Evolutionary conservation across 2,329 filamentous ascomycete genomes (phyloP).

Genomic region (Colletotrichum brevisporum): DNA sequence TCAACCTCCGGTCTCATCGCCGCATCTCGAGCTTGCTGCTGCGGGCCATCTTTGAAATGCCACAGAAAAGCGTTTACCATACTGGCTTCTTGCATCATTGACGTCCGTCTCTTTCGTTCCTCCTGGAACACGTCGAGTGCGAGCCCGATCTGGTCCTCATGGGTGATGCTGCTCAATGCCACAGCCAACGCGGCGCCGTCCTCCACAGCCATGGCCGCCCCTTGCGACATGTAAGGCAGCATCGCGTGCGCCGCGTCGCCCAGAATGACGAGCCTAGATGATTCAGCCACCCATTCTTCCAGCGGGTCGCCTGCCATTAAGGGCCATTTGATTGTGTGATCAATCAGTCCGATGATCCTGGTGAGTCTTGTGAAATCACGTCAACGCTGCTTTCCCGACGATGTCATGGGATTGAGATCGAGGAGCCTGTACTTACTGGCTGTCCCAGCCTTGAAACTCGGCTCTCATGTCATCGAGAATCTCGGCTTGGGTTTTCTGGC

Average conservation of each 20-base stretch:
- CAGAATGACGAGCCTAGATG: slow-evolving; percentile 69
- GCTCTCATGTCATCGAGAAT: slow-evolving; percentile 51
- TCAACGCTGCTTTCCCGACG: not conserved
- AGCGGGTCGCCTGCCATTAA: slow-evolving; percentile 46
- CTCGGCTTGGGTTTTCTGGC: slow-evolving; percentile 39
- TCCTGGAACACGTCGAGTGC: slow-evolving; percentile 65
- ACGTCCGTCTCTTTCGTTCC: slow-evolving; percentile 70
- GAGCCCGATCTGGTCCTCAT: slow-evolving; percentile 49
- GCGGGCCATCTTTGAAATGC: slow-evolving; percentile 60
- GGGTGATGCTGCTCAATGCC: slow-evolving; percentile 62
- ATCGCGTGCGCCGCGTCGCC: slow-evolving; percentile 77
- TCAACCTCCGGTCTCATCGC: slow-evolving; percentile 58
- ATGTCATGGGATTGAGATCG: not conserved
- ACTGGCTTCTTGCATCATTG: slow-evolving; percentile 71
- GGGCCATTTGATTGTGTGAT: slow-evolving; percentile 53
- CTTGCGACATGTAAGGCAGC: slow-evolving; percentile 70
- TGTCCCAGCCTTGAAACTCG: slow-evolving; percentile 52
- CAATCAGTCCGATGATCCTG: slow-evolving; percentile 53
- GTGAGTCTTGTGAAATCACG: slow-evolving; percentile 45
- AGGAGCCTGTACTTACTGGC: slow-evolving; percentile 43
- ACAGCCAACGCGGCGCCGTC: slow-evolving; percentile 71
- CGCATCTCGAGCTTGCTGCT: slow-evolving; percentile 57
- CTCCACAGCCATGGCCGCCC: slow-evolving; percentile 73
- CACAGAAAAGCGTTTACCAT: slow-evolving; percentile 64
- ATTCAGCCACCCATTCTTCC: slow-evolving; percentile 66